A percentile compares a stretch with the other conserved stretches of the same genome.
These are phyloP conservation scores for Pisolithus tinctorius DNA, from an alignment of 768 basidiomycete species.

Conservation along the genomic window DNA sequence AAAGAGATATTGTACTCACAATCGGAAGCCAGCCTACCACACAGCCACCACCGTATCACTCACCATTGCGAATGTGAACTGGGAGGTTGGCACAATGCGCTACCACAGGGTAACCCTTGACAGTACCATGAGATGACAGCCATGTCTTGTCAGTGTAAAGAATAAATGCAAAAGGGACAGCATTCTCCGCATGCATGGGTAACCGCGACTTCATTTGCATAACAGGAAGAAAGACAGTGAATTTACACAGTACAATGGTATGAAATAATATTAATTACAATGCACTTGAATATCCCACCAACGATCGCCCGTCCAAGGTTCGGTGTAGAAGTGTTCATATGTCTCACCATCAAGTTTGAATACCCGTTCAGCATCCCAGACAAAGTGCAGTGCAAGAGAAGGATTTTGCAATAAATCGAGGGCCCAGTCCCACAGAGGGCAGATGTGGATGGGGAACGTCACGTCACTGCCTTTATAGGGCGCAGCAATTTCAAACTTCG, in stretches of 20 bases:
- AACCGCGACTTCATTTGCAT: neutral
- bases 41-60: conserved; percentile 26
- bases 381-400: conserved; percentile 9
- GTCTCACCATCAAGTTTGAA: conserved; percentile 22
- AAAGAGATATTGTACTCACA: conserved; percentile 13
- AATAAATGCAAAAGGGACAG: conserved; percentile 25
- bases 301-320: conserved; percentile 32
- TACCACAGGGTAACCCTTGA: conserved; percentile 31
- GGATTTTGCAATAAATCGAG: conserved; percentile 4
- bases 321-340: conserved; percentile 25
- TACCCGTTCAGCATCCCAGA: conserved; percentile 26
- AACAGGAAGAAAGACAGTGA: too few species aligned
- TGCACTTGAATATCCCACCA: conserved; percentile 35
- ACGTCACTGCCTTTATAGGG: neutral
- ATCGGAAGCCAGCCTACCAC: conserved; percentile 35
- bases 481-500: neutral
- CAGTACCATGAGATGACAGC: conserved; percentile 31
- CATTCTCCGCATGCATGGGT: neutral
- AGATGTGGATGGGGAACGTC: neutral
- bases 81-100: conserved; percentile 28
- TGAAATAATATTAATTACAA: neutral
- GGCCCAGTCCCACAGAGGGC: conserved; percentile 8
- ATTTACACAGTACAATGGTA: too few species aligned
- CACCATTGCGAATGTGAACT: conserved; percentile 25
- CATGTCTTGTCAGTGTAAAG: conserved; percentile 36